phyloP scores from a whole-genome alignment of 345 rosid genomes.

The Rhizophora mangle region DNA sequence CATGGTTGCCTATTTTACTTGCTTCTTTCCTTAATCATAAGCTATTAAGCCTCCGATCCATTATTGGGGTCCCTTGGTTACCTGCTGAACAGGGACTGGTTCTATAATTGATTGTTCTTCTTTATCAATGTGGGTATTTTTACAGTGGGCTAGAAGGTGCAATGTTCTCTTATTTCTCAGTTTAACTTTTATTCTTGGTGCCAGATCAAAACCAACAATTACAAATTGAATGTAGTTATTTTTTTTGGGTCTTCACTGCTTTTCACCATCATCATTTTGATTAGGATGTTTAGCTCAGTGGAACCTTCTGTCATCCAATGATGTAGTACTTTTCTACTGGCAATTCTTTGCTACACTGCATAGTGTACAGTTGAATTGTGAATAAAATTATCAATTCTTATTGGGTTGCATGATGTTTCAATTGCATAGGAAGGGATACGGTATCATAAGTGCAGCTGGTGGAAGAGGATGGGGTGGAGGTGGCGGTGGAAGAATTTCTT shows the following conservation, averaged over 20 bases:
- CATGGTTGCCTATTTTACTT: neutral
- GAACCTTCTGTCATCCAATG: neutral
- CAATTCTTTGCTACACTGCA: slow-evolving; percentile 7
- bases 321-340: slow-evolving; percentile 1
- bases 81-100: too few species aligned
- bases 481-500: slow-evolving; percentile 94
- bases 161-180: neutral
- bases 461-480: slow-evolving; percentile 97
- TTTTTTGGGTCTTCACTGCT: neutral
- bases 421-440: slow-evolving; percentile 79
- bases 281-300: neutral
- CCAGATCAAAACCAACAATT: neutral
- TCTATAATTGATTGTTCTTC: neutral
- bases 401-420: slow-evolving; percentile 21
- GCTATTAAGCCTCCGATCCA: too few species aligned
- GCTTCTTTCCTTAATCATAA: neutral
- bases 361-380: slow-evolving; percentile 9
- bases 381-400: neutral
- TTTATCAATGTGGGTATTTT: too few species aligned
- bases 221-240: neutral
- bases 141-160: too few species aligned
- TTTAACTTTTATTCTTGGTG: neutral
- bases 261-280: neutral
- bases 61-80: too few species aligned
- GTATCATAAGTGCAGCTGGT: slow-evolving; percentile 80